These are phyloP conservation scores for Suhomyces anneliseae DNA, from an alignment of 1,139 yeast genomes.

Conservation along the genomic window DNA sequence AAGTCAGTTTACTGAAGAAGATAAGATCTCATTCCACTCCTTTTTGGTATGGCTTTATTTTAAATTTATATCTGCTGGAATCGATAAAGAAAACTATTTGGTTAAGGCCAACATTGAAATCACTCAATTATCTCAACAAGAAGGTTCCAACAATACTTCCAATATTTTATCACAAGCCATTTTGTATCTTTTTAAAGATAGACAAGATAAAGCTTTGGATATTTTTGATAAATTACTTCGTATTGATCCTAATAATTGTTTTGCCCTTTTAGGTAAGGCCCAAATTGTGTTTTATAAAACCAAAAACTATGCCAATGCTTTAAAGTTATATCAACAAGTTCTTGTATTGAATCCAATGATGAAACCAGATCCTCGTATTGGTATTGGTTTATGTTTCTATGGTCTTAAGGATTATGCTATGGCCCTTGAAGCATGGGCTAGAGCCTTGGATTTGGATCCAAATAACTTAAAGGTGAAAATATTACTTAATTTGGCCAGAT, in stretches of 20 bases:
- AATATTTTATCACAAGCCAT: constrained; percentile 63
- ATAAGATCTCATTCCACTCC: constrained; percentile 55
- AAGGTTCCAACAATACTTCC: constrained; percentile 25
- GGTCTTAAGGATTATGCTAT: constrained; percentile 71
- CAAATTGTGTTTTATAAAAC: constrained; percentile 68
- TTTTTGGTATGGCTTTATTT: constrained; percentile 77
- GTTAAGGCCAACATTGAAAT: constrained; percentile 25
- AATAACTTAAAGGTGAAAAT: constrained; percentile 62
- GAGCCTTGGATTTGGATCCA: constrained; percentile 70
- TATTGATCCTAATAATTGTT: constrained; percentile 56
- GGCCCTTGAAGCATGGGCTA: constrained; percentile 81
- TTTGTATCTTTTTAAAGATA: constrained; percentile 46
- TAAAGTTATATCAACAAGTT: constrained; percentile 81
- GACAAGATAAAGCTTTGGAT: constrained; percentile 66
- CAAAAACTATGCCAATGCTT: constrained; percentile 69
- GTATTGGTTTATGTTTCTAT: constrained; percentile 95
- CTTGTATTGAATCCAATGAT: constrained; percentile 72
- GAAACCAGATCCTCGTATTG: constrained; percentile 91
- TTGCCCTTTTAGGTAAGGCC: constrained; percentile 84
- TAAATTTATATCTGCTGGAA: constrained; percentile 27
- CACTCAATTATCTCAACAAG: constrained; percentile 15
- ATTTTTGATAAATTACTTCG: constrained; percentile 57
- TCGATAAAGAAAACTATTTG: constrained; percentile 26
- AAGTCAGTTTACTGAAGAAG: constrained; percentile 44
- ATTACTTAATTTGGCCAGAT: constrained; percentile 65